Percentiles rank a stretch among this genome's conserved stretches.
These are phyloP conservation scores for Auriscalpium microsporum DNA, from an alignment of 768 basidiomycete genomes.

Conservation along the genomic window DNA sequence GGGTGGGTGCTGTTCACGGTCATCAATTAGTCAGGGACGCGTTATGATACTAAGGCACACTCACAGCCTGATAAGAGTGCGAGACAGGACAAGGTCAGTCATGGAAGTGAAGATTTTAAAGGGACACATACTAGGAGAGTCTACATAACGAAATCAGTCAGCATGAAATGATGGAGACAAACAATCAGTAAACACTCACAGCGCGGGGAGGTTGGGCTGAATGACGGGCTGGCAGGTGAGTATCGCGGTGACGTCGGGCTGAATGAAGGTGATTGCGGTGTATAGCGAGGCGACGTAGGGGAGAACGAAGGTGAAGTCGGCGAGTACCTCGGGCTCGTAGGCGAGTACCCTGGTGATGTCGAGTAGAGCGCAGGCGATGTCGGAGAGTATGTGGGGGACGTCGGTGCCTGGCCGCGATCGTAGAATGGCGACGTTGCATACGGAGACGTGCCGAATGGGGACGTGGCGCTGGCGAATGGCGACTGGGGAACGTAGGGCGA, in stretches of 20 bases:
- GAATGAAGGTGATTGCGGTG: constrained; percentile 87
- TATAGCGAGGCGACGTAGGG: constrained; percentile 85
- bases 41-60: no score
- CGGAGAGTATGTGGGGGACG: constrained; percentile 83
- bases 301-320: constrained; percentile 82
- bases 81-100: not conserved
- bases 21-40: not conserved
- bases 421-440: constrained; percentile 85
- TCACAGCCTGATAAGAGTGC: not conserved
- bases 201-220: constrained; percentile 82
- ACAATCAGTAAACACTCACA: constrained; percentile 41
- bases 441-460: constrained; percentile 73
- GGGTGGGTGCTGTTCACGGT: constrained; percentile 52
- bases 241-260: constrained; percentile 86
- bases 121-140: constrained; percentile 68
- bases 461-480: constrained; percentile 74
- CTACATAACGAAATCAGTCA: constrained; percentile 27
- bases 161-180: constrained; percentile 9
- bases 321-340: constrained; percentile 76
- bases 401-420: constrained; percentile 51
- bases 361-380: constrained; percentile 78
- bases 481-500: constrained; percentile 86
- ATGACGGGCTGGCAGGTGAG: constrained; percentile 82
- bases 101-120: constrained; percentile 19
- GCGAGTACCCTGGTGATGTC: constrained; percentile 65